A percentile compares a stretch with the other conserved stretches of the same genome.
Conservation (phyloP, 306 rosid species). For the Notholithocarpus densiflorus region DNA sequence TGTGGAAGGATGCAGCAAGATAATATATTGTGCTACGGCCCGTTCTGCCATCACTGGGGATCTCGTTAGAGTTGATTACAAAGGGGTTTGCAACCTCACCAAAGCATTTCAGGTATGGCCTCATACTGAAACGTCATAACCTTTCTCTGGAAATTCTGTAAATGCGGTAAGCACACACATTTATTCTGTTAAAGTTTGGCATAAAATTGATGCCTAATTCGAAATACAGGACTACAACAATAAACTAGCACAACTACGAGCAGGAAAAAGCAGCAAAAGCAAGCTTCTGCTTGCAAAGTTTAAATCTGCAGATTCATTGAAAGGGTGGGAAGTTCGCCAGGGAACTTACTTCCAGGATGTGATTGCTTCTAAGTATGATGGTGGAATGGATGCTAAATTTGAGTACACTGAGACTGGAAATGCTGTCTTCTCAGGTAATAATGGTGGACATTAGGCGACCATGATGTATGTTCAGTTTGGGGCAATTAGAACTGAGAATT, state of each 20-base stretch:
- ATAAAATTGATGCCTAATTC: slow-evolving; percentile 4
- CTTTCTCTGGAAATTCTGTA: neutral
- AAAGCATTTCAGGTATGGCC: slow-evolving; percentile 85
- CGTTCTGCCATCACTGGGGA: slow-evolving; percentile 84
- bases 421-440: slow-evolving; percentile 81
- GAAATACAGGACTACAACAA: slow-evolving; percentile 88
- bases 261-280: slow-evolving; percentile 96
- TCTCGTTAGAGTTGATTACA: slow-evolving; percentile 84
- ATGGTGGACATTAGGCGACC: slow-evolving; percentile 16
- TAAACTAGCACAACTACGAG: slow-evolving; percentile 81
- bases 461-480: neutral
- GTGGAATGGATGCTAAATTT: slow-evolving; percentile 94
- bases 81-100: slow-evolving; percentile 76
- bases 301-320: slow-evolving; percentile 60
- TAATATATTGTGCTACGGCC: slow-evolving; percentile 94
- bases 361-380: slow-evolving; percentile 83
- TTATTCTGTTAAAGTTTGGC: too few relatives aligned
- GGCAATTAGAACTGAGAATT: neutral
- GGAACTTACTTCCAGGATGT: slow-evolving; percentile 94
- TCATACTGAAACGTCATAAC: neutral
- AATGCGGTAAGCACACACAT: neutral
- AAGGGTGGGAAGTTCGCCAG: slow-evolving; percentile 81
- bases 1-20: slow-evolving; percentile 76
- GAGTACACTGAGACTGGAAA: slow-evolving; percentile 72
- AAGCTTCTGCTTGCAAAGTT: slow-evolving; percentile 78